Percentiles rank a stretch among this genome's conserved stretches.
These are phyloP conservation scores for Penicillium sp. DNA, from an alignment of 2,329 filamentous ascomycete species.

Conservation along the genomic window DNA sequence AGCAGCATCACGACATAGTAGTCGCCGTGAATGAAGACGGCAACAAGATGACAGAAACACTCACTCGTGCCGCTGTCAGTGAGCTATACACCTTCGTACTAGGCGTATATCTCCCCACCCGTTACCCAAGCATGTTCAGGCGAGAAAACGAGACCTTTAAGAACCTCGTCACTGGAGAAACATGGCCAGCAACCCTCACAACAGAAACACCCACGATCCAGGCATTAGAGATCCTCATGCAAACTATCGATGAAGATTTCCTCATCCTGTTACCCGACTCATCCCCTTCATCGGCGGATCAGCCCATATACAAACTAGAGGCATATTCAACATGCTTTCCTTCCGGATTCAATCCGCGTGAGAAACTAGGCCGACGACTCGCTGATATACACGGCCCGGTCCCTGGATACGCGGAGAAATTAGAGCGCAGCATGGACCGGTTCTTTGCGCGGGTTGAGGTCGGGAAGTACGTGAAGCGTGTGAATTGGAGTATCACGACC, in stretches of 20 bases:
- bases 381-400: constrained; percentile 59
- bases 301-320: constrained; percentile 52
- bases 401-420: constrained; percentile 55
- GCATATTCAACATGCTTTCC: constrained; percentile 59
- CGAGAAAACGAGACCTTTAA: constrained; percentile 8
- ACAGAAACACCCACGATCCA: constrained; percentile 1
- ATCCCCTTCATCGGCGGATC: constrained; percentile 23
- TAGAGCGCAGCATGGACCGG: constrained; percentile 60
- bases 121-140: constrained; percentile 56
- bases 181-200: neutral
- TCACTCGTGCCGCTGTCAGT: constrained; percentile 5
- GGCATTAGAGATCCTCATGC: constrained; percentile 42
- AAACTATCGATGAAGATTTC: constrained; percentile 60
- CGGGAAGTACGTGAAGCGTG: constrained; percentile 55
- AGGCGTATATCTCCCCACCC: constrained; percentile 54
- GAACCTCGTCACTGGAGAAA: neutral
- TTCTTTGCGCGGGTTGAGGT: constrained; percentile 57
- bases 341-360: constrained; percentile 55
- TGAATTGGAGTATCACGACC: constrained; percentile 50
- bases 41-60: neutral
- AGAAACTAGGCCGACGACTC: constrained; percentile 54
- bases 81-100: constrained; percentile 47
- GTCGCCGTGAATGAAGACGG: neutral
- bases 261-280: constrained; percentile 50
- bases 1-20: constrained; percentile 1